Conservation (phyloP, 345 rosid genomes). For the Draba incana region DNA sequence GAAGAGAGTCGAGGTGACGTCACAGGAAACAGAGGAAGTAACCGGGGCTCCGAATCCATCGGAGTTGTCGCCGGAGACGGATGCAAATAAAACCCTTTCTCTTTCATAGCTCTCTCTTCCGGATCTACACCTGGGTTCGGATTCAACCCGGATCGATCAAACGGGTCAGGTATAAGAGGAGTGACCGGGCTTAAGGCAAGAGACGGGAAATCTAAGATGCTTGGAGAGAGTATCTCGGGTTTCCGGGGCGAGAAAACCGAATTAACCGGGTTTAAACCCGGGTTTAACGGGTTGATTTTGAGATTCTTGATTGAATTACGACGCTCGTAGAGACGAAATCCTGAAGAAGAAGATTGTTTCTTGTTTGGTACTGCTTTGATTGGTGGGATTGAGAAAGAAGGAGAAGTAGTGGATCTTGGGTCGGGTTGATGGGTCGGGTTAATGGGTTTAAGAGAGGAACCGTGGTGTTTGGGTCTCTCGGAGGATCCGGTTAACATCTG, state of each 20-base stretch:
- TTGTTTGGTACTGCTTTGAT: conserved; percentile 80
- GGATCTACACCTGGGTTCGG: conserved; percentile 41
- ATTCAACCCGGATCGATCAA: conserved; percentile 62
- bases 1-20: conserved; percentile 72
- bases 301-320: conserved; percentile 85
- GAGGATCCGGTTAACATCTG: conserved; percentile 98
- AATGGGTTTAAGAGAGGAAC: conserved; percentile 42
- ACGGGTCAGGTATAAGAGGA: conserved; percentile 90
- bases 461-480: conserved; percentile 46
- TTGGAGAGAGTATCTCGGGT: conserved; percentile 87
- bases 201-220: conserved; percentile 86
- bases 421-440: conserved; percentile 46
- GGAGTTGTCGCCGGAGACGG: conserved; percentile 89
- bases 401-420: conserved; percentile 33
- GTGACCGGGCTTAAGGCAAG: conserved; percentile 91
- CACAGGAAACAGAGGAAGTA: conserved; percentile 87
- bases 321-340: conserved; percentile 90
- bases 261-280: conserved; percentile 45
- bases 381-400: conserved; percentile 85
- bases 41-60: conserved; percentile 70
- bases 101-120: conserved; percentile 86
- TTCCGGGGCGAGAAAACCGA: conserved; percentile 62
- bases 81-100: conserved; percentile 85
- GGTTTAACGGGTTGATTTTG: conserved; percentile 77
- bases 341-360: conserved; percentile 60